Evolutionary conservation across 2,329 filamentous ascomycete species (phyloP), one percentile per base, ranked within the genome.

Genomic region (Trichoderma sp.): DNA sequence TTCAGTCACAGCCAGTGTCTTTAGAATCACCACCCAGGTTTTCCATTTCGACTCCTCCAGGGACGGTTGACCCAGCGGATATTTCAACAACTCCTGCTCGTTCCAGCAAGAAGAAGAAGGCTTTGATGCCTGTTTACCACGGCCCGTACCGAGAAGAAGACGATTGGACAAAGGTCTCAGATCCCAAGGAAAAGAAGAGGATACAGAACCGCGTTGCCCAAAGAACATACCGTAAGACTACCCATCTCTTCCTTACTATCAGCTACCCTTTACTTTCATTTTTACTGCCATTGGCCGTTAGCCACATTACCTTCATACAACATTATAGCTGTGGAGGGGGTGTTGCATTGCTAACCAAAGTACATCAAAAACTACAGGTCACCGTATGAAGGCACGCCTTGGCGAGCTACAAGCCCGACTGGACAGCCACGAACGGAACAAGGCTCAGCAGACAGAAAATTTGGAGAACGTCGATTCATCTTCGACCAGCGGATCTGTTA

Each of bases 121-220:
- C 64, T 11, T 34, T 58, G 28, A 43, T 73, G 39, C 56, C 72
- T 9, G 18, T 57, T 8, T 67, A 66, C 7, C 73, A 73, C 3
- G 72, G 34, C 11, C 72, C 75, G 18, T 71, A 76, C 5, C 70
- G 71, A 11, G 70, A 74, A n/a, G 77, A 78, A 60, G 77, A 79
- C 58, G 77, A 79, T 73, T 79, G 77, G 77, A 79, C 77, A 3
- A 74, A 74, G 4, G 76, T 78, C 58, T 75, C 77, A 34, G 76
- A 79, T 32, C 77, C 76, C 65, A 77, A 76, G 67, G 75, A 78
- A 72, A 80, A 80, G 75, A 80, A 80, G 74, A 76, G 77, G 43
- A 79, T 80, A 6, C 78, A 80, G 70, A 80, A 80, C 64, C 71
- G 78, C 14, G 77, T 80, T 9, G 78, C 78, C 1, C 78, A 80